Evolutionary conservation across 495 filamentous ascomycete genomes (phyloP), one percentile per base, ranked within the genome.

Genomic region (Stereocaulon alpinum): DNA sequence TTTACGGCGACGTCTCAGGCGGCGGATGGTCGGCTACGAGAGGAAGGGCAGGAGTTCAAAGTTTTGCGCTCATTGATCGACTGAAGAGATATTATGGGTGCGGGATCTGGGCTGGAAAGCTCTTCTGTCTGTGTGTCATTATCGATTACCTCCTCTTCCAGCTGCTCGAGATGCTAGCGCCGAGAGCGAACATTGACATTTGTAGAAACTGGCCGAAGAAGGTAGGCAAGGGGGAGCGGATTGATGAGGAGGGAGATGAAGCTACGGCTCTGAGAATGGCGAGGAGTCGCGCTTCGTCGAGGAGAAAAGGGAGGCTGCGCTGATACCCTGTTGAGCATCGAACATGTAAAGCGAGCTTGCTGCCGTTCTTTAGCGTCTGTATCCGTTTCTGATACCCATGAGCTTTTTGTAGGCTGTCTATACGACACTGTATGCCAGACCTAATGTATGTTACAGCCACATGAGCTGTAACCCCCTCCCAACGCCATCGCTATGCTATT

Each of bases 31-130:
- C 82, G 58, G 84, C 81, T 14, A 85, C 86, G 64, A 80, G 86
- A 52, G 89, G 89, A 45, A 76, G 87, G 42, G 84, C 86, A 1
- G 82, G 84, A 27, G 81, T 83, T 20, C 85, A 87, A 64, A 91
- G 86, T 69, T 94, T 93, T 71, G 88, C 89, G 2, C 79, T 98
- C 29, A 95, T 98, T 65, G 93, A 98, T 67, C 80, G 93, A 20
- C 70, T 98, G 24, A 98, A 98, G 71, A 74, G 91, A 29, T 97
- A 98, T 67, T 98, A 97, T 67, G 93, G 93, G n/a, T 98, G 93
- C 67, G 93, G 93, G n/a, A 90, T 97, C 42, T 98, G 93, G 93
- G 93, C 93, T 11, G 93, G 93, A 9, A 98, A 98, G 72, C 72
- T 98, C 24, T 98, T 98, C 68, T 95, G 91, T 65, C 72, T 98